phyloP scores from a whole-genome alignment of 2,329 filamentous ascomycete species.

The Dothidotthia symphoricarpi region DNA sequence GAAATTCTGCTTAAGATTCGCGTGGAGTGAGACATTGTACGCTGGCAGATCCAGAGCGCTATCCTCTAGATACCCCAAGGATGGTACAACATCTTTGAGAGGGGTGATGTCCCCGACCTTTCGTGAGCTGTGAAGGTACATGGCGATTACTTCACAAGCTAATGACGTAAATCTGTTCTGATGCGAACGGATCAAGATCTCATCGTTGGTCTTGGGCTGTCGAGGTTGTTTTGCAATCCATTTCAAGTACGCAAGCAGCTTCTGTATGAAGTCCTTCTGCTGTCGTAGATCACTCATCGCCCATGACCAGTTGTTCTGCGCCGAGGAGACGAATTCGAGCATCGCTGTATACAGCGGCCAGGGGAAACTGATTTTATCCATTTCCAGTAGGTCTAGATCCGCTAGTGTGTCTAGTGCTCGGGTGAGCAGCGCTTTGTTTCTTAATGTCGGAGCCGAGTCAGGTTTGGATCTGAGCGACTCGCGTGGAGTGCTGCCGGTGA shows the following conservation, averaged over 20 bases:
- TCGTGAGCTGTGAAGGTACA: slow-evolving; percentile 83
- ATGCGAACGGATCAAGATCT: slow-evolving; percentile 30
- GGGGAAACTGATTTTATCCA: slow-evolving; percentile 36
- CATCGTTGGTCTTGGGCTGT: slow-evolving; percentile 24
- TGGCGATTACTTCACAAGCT: slow-evolving; percentile 82
- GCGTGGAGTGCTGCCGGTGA: slow-evolving; percentile 82
- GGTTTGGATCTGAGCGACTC: slow-evolving; percentile 64
- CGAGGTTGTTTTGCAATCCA: slow-evolving; percentile 33
- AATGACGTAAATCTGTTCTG: slow-evolving; percentile 67
- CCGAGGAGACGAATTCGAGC: slow-evolving; percentile 80
- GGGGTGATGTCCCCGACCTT: slow-evolving; percentile 69
- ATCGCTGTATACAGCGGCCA: slow-evolving; percentile 65
- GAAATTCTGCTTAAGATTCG: slow-evolving; percentile 82
- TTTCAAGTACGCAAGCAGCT: slow-evolving; percentile 68
- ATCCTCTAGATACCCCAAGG: slow-evolving; percentile 75
- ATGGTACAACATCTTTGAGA: slow-evolving; percentile 68
- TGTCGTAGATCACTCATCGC: slow-evolving; percentile 77
- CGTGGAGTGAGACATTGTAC: slow-evolving; percentile 85
- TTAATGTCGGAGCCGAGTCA: slow-evolving; percentile 38
- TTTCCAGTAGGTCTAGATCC: slow-evolving; percentile 62
- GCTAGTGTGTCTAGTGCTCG: slow-evolving; percentile 70
- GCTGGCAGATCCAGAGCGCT: slow-evolving; percentile 74
- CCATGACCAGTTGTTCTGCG: slow-evolving; percentile 96
- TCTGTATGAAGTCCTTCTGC: slow-evolving; percentile 70
- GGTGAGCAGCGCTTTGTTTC: slow-evolving; percentile 66